Percentiles rank a stretch among this genome's conserved stretches.
Evolutionary conservation across 2,329 filamentous ascomycete genomes (phyloP).

Genomic region (Fusarium hainanense): DNA sequence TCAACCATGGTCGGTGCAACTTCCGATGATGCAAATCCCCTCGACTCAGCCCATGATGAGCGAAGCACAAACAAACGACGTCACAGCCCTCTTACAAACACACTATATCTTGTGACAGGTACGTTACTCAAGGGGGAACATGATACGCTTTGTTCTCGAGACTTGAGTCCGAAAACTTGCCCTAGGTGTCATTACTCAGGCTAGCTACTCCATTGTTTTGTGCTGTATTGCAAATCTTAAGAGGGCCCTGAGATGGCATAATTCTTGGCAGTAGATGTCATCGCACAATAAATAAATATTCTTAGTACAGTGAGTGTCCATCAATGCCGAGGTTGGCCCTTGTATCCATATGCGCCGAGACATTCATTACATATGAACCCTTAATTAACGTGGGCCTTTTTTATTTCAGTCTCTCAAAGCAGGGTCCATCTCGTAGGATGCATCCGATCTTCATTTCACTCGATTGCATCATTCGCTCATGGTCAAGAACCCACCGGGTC

Average conservation of each 20-base stretch:
- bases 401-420: background rate
- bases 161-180: background rate
- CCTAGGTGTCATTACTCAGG: background rate
- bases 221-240: background rate
- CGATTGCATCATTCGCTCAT: constrained; percentile 16
- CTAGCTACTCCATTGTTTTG: background rate
- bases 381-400: constrained; percentile 6
- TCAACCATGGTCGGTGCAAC: constrained; percentile 17
- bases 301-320: background rate
- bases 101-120: constrained; percentile 12
- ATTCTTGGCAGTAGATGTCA: constrained; percentile 32
- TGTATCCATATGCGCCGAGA: constrained; percentile 1
- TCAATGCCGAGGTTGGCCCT: constrained; percentile 27
- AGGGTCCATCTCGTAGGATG: constrained; percentile 13
- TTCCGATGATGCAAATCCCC: constrained; percentile 20
- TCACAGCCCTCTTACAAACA: constrained; percentile 24
- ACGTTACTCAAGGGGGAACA: background rate
- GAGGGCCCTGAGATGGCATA: constrained; percentile 6
- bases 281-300: constrained; percentile 18
- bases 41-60: constrained; percentile 31
- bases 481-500: constrained; percentile 5
- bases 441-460: constrained; percentile 22
- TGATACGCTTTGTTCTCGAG: constrained; percentile 1
- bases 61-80: constrained; percentile 23
- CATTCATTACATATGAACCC: constrained; percentile 9